A percentile compares a stretch with the other conserved stretches of the same genome.
Evolutionary conservation across 768 basidiomycete genomes (phyloP).

Genomic region (Sarcomyxa edulis): DNA sequence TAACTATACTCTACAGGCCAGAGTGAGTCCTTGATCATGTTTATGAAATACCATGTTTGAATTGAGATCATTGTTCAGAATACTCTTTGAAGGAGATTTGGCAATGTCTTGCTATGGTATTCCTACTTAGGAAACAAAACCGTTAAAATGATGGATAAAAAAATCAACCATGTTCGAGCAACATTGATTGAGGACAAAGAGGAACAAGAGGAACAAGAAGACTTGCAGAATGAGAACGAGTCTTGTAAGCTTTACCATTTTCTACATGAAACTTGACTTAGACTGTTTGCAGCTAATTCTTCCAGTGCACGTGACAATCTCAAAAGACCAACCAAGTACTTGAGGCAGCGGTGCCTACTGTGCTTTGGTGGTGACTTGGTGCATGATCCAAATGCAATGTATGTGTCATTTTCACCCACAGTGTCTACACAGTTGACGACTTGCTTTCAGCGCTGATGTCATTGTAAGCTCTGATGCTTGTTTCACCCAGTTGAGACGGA

Average conservation of each 20-base stretch:
- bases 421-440: too few species aligned
- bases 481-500: constrained; percentile 26
- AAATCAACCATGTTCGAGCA: too few species aligned
- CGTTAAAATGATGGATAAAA: too few species aligned
- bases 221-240: too few species aligned
- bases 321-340: constrained; percentile 4
- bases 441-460: constrained; percentile 14
- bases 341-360: constrained; percentile 5
- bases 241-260: too few species aligned
- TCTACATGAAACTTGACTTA: too few species aligned
- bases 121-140: too few species aligned
- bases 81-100: constrained; percentile 15
- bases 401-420: neutral
- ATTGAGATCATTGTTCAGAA: constrained; percentile 14
- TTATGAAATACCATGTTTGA: neutral
- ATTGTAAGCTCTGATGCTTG: constrained; percentile 27
- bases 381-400: neutral
- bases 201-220: too few species aligned
- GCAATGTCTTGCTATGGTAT: constrained; percentile 22
- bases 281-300: too few species aligned
- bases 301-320: too few species aligned
- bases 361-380: constrained; percentile 5
- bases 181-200: too few species aligned
- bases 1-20: constrained; percentile 16
- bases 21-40: constrained; percentile 1